Evolutionary conservation across 164 flowering plant species (phyloP), one percentile per base, ranked within the genome.

Genomic region (Taxillus chinensis): DNA sequence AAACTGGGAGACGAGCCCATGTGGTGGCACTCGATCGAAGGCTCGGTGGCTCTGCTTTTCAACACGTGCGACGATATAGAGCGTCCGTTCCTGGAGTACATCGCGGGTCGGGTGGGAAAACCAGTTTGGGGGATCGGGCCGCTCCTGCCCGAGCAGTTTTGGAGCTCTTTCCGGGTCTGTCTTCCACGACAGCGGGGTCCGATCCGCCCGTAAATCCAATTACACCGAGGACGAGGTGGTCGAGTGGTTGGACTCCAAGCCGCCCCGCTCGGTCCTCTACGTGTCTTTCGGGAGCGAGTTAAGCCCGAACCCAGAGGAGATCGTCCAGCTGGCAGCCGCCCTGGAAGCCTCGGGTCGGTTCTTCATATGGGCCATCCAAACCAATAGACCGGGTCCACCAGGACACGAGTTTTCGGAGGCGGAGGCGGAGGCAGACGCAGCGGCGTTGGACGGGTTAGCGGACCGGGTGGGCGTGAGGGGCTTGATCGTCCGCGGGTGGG

Each of bases 111-210:
- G 42, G 65, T 70, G 0, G 74, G 73, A 4, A 74, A 68, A 49
- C 86, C 87, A 11, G 83, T 82, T 4, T 78, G 75, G 72, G 81
- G 86, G 2, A 80, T 86, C 5, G 89, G 92, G 9, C 95, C 90
- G 3, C 77, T 88, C 11, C 56, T 84, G 59, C 92, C 90, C 2
- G 79, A 75, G 5, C 66, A 75, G 41, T 86, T 70, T 55, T 88
- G 87, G 86, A 69, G 53, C 12, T 68, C 84, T 3, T 27, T 49
- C 65, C 58, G 74, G 56, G 3, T 67, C 74, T 1, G 12, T 71
- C 2, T 43, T 79, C 39, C 79, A 63, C 7, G 85, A 81, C 41
- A 45, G 69, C n/a, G 68, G 70, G 4, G 37, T 69, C 14, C 64
- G 81, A 6, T 41, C 76, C 10, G 58, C 40, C 16, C 66, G 70